Conservation (phyloP, 2,329 filamentous ascomycete genomes). For the Fusarium secorum region DNA sequence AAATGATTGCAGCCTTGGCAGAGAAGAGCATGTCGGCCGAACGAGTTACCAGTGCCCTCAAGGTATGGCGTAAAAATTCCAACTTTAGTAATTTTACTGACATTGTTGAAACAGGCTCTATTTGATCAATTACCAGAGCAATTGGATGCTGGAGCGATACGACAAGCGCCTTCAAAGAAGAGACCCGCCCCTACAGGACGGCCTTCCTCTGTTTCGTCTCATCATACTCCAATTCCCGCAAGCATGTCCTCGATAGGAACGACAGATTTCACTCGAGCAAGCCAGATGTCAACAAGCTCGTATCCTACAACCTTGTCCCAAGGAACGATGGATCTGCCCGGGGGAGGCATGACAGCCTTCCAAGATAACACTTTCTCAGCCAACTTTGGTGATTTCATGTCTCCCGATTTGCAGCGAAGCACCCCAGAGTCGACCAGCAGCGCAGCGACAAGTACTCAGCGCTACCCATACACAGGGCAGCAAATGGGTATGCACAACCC, state of each 20-base stretch:
- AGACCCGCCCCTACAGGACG: constrained; percentile 57
- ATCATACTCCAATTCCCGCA: constrained; percentile 42
- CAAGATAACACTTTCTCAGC: constrained; percentile 49
- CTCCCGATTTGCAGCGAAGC: constrained; percentile 54
- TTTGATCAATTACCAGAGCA: constrained; percentile 84
- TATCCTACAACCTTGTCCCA: constrained; percentile 41
- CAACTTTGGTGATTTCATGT: constrained; percentile 55
- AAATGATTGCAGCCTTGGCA: constrained; percentile 80
- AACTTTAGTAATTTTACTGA: constrained; percentile 29
- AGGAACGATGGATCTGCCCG: constrained; percentile 48
- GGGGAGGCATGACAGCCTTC: constrained; percentile 44
- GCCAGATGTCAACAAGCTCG: constrained; percentile 40
- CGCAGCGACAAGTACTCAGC: constrained; percentile 52
- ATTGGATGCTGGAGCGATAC: constrained; percentile 62
- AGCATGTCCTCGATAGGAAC: constrained; percentile 47
- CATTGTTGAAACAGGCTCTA: constrained; percentile 64
- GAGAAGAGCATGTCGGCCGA: constrained; percentile 89
- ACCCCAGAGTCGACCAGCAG: constrained; percentile 54
- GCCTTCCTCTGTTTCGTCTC: constrained; percentile 46
- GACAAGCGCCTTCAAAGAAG: constrained; percentile 59
- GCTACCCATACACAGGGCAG: constrained; percentile 45
- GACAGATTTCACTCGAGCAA: constrained; percentile 47
- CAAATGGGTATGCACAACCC: constrained; percentile 50
- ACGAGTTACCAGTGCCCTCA: constrained; percentile 78
- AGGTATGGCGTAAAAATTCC: constrained; percentile 60